Evolutionary conservation across 139 green algal species (phyloP).

Genomic region (Tetraselmis striata): DNA sequence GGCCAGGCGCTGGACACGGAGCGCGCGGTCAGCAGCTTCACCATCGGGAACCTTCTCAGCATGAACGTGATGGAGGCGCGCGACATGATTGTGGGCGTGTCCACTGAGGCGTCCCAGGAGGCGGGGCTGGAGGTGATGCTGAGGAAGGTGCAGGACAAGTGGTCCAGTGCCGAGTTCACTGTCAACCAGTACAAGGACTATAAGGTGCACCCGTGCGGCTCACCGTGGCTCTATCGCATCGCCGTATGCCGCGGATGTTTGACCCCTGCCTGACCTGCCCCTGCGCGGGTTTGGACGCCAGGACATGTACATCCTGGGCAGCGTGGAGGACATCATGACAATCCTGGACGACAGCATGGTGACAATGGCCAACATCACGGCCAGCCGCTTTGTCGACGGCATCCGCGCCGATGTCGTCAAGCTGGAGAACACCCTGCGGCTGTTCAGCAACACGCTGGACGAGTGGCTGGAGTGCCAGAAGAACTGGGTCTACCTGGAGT

Average conservation of each 20-base stretch:
- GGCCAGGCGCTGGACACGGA: conserved; percentile 1
- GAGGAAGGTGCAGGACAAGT: conserved; percentile 13
- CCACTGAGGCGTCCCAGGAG: conserved; percentile 14
- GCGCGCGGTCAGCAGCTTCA: neutral
- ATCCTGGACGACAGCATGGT: conserved; percentile 13
- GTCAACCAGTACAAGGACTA: neutral
- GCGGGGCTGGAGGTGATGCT: conserved; percentile 17
- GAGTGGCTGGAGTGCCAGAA: conserved; percentile 44
- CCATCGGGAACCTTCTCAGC: neutral
- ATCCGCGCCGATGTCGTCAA: conserved; percentile 27
- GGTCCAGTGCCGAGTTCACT: conserved; percentile 5
- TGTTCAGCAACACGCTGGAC: conserved; percentile 63
- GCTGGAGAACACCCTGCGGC: conserved; percentile 40
- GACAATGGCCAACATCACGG: conserved; percentile 8
- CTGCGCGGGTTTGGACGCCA: too few species aligned
- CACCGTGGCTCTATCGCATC: too few species aligned
- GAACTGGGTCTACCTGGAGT: conserved; percentile 21
- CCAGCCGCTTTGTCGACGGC: conserved; percentile 7
- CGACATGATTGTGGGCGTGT: conserved; percentile 2
- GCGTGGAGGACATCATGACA: conserved; percentile 8
- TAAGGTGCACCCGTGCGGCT: neutral
- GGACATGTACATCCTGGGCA: conserved; percentile 14
- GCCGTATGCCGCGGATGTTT: too few species aligned
- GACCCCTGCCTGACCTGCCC: too few species aligned
- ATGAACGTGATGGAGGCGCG: neutral